A percentile compares a stretch with the other conserved stretches of the same genome.
phyloP scores from a whole-genome alignment of 768 basidiomycete genomes.

The Erythrobasidium yunnanense region DNA sequence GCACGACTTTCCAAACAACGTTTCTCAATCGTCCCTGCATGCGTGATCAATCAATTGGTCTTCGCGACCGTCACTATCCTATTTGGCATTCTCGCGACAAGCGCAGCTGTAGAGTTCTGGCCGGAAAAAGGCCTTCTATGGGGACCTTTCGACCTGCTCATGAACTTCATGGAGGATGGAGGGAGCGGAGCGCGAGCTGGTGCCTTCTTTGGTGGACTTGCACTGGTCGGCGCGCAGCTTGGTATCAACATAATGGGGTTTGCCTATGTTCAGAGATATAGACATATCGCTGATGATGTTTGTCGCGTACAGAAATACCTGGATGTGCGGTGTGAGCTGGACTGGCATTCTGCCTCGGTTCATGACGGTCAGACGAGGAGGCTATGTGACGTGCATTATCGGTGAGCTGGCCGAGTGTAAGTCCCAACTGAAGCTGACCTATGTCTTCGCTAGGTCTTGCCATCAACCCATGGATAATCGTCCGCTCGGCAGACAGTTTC shows the following conservation, averaged over 20 bases:
- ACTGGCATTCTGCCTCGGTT: neutral
- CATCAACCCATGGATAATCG: neutral
- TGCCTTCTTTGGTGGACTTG: neutral
- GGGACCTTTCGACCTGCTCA: neutral
- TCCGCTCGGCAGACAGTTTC: neutral
- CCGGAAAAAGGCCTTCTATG: neutral
- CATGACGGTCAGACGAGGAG: neutral
- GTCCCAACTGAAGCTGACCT: too few species aligned
- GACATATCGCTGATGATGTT: neutral
- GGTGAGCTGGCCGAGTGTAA: too few species aligned
- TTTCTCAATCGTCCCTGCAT: neutral
- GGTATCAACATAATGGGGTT: neutral
- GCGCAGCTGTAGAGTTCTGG: neutral
- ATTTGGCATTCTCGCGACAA: neutral
- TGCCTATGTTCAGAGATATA: neutral
- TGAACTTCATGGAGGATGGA: neutral
- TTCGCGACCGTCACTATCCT: neutral
- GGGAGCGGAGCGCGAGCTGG: neutral
- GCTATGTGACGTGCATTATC: neutral
- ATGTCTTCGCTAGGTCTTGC: neutral
- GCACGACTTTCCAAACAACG: neutral
- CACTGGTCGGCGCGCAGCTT: neutral
- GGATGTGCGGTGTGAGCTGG: neutral
- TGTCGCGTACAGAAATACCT: neutral
- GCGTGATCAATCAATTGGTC: neutral